A percentile compares a stretch with the other conserved stretches of the same genome.
phyloP scores from a whole-genome alignment of 2,329 filamentous ascomycete species.

The Pestalotiopsis sp. region DNA sequence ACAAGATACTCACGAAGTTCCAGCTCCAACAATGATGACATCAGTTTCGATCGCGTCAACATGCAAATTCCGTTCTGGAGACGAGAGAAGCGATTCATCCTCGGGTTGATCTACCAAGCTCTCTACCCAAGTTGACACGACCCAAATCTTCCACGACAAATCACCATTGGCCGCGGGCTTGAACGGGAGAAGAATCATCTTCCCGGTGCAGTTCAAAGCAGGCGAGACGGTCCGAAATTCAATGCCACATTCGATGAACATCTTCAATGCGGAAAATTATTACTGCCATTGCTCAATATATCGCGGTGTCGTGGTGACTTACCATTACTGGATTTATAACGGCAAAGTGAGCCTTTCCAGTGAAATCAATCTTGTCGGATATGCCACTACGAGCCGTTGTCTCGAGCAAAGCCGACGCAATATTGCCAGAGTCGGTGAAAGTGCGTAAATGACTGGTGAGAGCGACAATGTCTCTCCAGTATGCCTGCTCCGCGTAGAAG shows the following conservation, averaged over 20 bases:
- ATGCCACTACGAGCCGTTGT: constrained; percentile 19
- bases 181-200: constrained; percentile 31
- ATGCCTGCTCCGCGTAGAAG: constrained; percentile 34
- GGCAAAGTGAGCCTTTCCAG: constrained; percentile 17
- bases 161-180: background rate
- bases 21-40: constrained; percentile 36
- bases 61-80: constrained; percentile 20
- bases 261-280: constrained; percentile 20
- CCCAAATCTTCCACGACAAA: constrained; percentile 36
- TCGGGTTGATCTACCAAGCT: constrained; percentile 26
- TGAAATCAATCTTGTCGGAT: constrained; percentile 15
- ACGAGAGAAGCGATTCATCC: constrained; percentile 23
- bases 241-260: constrained; percentile 31
- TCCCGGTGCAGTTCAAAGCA: constrained; percentile 30
- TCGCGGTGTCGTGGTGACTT: background rate
- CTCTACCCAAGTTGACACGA: constrained; percentile 30
- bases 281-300: background rate
- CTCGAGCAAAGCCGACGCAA: constrained; percentile 26
- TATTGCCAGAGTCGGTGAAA: constrained; percentile 21
- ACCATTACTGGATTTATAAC: constrained; percentile 17
- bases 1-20: constrained; percentile 29
- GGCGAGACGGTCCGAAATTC: constrained; percentile 33
- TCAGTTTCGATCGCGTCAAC: constrained; percentile 27
- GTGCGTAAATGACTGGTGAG: constrained; percentile 40
- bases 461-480: constrained; percentile 38